A percentile compares a stretch with the other conserved stretches of the same genome.
phyloP scores from a whole-genome alignment of 148 eudicot genomes.

The Chenopodium suecicum region DNA sequence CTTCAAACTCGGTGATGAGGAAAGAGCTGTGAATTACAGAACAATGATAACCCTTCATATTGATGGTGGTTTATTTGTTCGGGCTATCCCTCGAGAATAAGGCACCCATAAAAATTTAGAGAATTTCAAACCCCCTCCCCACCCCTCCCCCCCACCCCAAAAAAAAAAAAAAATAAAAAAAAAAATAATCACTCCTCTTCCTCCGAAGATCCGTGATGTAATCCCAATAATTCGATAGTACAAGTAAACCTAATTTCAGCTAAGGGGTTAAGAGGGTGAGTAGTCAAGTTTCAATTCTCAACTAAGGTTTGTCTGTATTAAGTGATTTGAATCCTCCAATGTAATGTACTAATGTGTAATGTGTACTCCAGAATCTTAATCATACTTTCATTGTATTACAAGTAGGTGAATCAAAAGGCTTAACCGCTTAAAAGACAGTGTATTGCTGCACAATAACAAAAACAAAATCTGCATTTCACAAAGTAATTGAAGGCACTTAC shows the following conservation, averaged over 20 bases:
- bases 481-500: neutral
- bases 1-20: slow-evolving; percentile 48
- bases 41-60: slow-evolving; percentile 70
- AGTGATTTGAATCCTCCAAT: neutral
- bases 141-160: too few species aligned
- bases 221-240: neutral
- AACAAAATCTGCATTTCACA: neutral
- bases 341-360: too few species aligned
- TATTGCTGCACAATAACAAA: neutral
- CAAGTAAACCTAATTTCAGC: neutral
- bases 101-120: neutral
- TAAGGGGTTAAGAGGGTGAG: too few species aligned
- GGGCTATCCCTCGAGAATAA: slow-evolving; percentile 19
- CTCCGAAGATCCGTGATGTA: neutral
- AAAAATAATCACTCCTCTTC: neutral
- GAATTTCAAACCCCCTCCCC: neutral
- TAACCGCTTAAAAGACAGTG: neutral
- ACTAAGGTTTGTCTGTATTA: too few species aligned
- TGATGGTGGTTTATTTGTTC: slow-evolving; percentile 57
- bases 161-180: too few species aligned
- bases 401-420: neutral
- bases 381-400: neutral
- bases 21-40: slow-evolving; percentile 42
- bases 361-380: neutral
- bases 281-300: too few species aligned